Conservation (phyloP, 1,139 yeast species). For the Chernovozyma sophiae-reginae region DNA sequence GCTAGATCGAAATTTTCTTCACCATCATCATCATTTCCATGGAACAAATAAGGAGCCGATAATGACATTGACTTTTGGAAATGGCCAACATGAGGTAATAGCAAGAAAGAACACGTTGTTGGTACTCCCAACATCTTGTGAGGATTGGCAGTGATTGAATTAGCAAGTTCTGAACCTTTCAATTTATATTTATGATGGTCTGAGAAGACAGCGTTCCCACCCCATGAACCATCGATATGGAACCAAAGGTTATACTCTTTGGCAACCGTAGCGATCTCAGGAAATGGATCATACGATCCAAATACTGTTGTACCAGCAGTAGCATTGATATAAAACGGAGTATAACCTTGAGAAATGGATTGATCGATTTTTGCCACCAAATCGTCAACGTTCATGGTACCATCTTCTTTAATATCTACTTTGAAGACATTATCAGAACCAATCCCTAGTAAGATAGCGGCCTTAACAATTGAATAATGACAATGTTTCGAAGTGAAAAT, state of each 20-base stretch:
- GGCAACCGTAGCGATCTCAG: slow-evolving; percentile 51
- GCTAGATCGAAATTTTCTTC: slow-evolving; percentile 73
- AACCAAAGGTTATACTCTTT: slow-evolving; percentile 59
- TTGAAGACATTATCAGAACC: slow-evolving; percentile 65
- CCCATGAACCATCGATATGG: slow-evolving; percentile 92
- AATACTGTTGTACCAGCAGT: slow-evolving; percentile 91
- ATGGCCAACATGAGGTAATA: slow-evolving; percentile 61
- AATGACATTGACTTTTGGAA: slow-evolving; percentile 74
- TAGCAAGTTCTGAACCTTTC: slow-evolving; percentile 60
- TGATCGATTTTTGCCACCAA: slow-evolving; percentile 44
- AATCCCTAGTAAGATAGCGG: slow-evolving; percentile 72
- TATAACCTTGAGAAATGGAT: slow-evolving; percentile 49
- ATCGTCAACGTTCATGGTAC: slow-evolving; percentile 50
- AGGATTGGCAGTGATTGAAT: slow-evolving; percentile 81
- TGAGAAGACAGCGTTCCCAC: slow-evolving; percentile 78
- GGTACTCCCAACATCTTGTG: slow-evolving; percentile 93
- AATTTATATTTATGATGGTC: slow-evolving; percentile 42
- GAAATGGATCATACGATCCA: slow-evolving; percentile 76
- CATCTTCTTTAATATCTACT: slow-evolving; percentile 50
- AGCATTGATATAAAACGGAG: slow-evolving; percentile 74
- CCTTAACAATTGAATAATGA: slow-evolving; percentile 80
- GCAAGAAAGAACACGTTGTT: slow-evolving; percentile 75
- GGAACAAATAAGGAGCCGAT: slow-evolving; percentile 79
- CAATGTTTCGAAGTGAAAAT: slow-evolving; percentile 69
- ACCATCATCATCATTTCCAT: slow-evolving; percentile 39